These are phyloP conservation scores for Marasmius sp. DNA, from an alignment of 1,284 basidiomycete genomes.

Conservation along the genomic window DNA sequence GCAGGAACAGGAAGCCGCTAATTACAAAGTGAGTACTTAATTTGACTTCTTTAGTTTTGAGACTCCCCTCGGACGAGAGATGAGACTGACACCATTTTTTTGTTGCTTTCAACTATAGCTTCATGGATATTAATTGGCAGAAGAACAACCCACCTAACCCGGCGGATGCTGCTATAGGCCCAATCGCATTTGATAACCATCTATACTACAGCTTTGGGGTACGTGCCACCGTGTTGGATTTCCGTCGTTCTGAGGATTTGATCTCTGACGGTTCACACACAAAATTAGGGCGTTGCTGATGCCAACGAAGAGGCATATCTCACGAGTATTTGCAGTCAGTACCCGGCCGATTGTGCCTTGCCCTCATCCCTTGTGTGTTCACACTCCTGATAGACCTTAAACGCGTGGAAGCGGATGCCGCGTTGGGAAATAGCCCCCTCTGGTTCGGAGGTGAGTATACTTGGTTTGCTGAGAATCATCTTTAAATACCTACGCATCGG, in stretches of 20 bases:
- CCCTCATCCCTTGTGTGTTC: background rate
- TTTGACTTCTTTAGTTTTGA: too few relatives aligned
- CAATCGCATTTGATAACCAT: constrained; percentile 77
- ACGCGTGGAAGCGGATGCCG: constrained; percentile 48
- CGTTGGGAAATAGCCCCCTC: constrained; percentile 50
- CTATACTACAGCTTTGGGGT: constrained; percentile 78
- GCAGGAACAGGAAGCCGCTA: constrained; percentile 33
- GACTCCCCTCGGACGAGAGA: background rate
- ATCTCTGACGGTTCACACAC: background rate
- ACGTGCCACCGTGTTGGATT: constrained; percentile 11
- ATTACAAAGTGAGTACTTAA: constrained; percentile 45
- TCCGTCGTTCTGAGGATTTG: background rate
- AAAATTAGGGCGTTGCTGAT: constrained; percentile 62
- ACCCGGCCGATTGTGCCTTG: background rate
- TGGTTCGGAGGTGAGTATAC: constrained; percentile 56
- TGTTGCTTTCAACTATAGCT: constrained; percentile 37
- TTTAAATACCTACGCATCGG: constrained; percentile 34
- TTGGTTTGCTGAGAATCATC: background rate
- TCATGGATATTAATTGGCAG: constrained; percentile 81
- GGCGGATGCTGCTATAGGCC: constrained; percentile 62
- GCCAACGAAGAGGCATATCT: constrained; percentile 65
- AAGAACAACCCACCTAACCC: constrained; percentile 66
- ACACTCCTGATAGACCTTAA: constrained; percentile 41
- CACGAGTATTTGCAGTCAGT: constrained; percentile 66
- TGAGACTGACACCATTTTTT: background rate